Conservation (phyloP, 441 rosid genomes). For the Adansonia rubrostipa region DNA sequence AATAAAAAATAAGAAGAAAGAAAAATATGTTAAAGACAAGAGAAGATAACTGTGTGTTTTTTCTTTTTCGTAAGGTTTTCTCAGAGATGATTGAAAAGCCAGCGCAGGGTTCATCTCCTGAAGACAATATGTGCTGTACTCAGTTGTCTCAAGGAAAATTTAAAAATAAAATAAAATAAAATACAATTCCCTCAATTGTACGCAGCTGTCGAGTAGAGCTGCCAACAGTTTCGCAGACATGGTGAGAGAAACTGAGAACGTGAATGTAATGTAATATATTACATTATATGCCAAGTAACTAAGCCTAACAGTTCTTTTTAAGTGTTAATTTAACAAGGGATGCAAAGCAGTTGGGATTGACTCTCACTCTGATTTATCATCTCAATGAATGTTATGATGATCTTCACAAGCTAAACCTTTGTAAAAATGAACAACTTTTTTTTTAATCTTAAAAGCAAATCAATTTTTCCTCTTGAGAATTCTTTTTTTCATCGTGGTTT, state of each 20-base stretch:
- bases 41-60: neutral
- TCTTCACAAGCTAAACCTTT: no score
- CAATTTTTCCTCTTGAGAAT: neutral
- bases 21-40: neutral
- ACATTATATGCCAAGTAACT: neutral
- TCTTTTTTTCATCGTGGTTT: no score
- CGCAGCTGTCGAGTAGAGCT: constrained; percentile 31
- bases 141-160: constrained; percentile 19
- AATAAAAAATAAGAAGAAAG: neutral
- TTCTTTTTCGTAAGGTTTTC: neutral
- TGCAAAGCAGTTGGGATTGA: no score
- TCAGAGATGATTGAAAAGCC: constrained; percentile 27
- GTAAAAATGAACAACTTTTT: no score
- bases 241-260: constrained; percentile 9
- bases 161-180: neutral
- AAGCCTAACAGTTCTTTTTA: neutral
- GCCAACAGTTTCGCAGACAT: constrained; percentile 12
- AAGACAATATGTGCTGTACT: constrained; percentile 29
- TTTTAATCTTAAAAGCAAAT: neutral
- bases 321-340: neutral
- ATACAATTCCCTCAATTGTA: constrained; percentile 22
- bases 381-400: no score
- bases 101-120: constrained; percentile 49
- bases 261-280: neutral
- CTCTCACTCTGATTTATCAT: no score